Percentiles rank a stretch among this genome's conserved stretches.
These are phyloP conservation scores for Diacronema lutheri DNA, from an alignment of 78 protist genomes.

Conservation along the genomic window DNA sequence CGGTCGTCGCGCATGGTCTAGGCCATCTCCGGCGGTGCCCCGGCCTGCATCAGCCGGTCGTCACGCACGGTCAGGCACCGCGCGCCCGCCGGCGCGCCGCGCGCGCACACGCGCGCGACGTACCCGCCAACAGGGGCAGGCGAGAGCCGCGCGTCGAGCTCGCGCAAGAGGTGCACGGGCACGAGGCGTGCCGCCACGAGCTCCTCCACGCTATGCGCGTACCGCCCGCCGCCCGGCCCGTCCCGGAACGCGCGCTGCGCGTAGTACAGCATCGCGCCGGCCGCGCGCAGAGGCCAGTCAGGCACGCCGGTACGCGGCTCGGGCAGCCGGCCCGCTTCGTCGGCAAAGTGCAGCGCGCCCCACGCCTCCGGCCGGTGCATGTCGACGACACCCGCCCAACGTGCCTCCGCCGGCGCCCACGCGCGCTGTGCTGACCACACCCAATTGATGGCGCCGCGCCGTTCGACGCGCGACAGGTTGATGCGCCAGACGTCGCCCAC, in stretches of 20 bases:
- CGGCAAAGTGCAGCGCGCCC: conserved; percentile 18
- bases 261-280: not conserved
- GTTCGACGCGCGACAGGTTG: conserved; percentile 32
- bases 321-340: not conserved
- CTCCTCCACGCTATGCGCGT: no score
- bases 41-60: no score
- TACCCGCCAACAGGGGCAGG: no score
- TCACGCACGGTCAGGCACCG: no score
- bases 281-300: not conserved
- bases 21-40: no score
- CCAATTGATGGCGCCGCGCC: not conserved
- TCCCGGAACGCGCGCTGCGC: not conserved
- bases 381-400: not conserved
- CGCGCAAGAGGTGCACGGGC: no score
- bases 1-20: no score
- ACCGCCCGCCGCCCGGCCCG: not conserved
- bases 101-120: no score
- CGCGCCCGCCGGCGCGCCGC: no score
- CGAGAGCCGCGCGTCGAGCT: no score
- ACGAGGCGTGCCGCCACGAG: no score
- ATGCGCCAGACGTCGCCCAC: conserved; percentile 17
- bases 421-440: not conserved
- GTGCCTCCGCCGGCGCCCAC: not conserved
- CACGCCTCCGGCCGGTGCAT: conserved; percentile 45
- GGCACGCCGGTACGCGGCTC: not conserved